Base-by-base conservation (phyloP, 1,284 basidiomycete genomes). In the Kwoniella shivajii region DNA sequence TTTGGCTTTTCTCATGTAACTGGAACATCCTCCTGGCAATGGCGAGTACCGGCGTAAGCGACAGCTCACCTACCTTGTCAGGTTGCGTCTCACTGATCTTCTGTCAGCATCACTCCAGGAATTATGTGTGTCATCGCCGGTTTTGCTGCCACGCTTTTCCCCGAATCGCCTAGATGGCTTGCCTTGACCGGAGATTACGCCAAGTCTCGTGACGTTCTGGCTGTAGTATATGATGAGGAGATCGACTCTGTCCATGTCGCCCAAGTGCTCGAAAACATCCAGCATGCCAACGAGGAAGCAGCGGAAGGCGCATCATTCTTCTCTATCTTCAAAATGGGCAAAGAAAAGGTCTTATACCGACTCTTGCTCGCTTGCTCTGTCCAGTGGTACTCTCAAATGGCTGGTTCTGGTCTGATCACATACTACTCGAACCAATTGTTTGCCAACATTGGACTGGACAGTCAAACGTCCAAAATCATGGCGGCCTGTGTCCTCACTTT, bases 301-400 rank as follows among this genome's bases (percentile, higher is more conserved):
- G 34, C 56, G 3, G 39, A 64, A 11, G 66, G 66, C 37, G 56
- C 57, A 14, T 80, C n/a, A n/a, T n/a, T n/a, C n/a, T n/a, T n/a
- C n/a, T n/a, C n/a, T n/a, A n/a, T n/a, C n/a, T n/a, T n/a, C 64
- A 68, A 66, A 20, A 33, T 47, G 24, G 65, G 66, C 2, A 36
- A 37, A 26, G 65, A 69, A 34, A 57, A 75, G 22, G 65, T 75
- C 39, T n/a, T n/a, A n/a, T n/a, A n/a, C n/a, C 50, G 56, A 33
- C 62, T 77, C 10, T 55, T 73, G 27, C 75, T 76, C 49, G 72
- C 70, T n/a, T 76, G 72, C 52, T 67, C 68, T 5, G 71, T 77
- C 50, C 75, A 76, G 55, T 73, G 71, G 56, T 71, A 68, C 54
- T 75, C 75, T 56, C 75, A 77, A 60, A 61, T 75, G 27, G 64